Percentiles rank a stretch among this genome's conserved stretches.
phyloP scores from a whole-genome alignment of 2,329 filamentous ascomycete species.

The Diaporthe longicolla region DNA sequence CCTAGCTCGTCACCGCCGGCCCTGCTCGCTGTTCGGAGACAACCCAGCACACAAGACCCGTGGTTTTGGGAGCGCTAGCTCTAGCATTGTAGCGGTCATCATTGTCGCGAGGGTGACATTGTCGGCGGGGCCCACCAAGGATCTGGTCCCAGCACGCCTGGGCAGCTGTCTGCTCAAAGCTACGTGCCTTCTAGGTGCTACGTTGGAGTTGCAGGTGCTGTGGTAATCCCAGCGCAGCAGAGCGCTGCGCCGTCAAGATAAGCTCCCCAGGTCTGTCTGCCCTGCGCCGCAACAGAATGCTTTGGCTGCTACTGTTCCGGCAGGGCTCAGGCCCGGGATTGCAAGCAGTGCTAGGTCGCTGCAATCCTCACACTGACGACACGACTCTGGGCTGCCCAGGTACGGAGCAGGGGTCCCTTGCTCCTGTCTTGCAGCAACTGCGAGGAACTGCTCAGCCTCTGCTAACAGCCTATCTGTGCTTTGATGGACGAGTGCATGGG shows the following conservation, averaged over 20 bases:
- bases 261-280: too few relatives aligned
- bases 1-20: not conserved
- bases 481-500: not conserved
- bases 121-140: not conserved
- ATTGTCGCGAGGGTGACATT: slow-evolving; percentile 15
- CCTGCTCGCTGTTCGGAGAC: not conserved
- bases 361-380: slow-evolving; percentile 18
- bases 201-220: too few relatives aligned
- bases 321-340: not conserved
- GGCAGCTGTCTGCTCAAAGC: not conserved
- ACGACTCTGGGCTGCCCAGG: slow-evolving; percentile 3
- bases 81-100: slow-evolving; percentile 7
- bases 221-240: slow-evolving; percentile 3
- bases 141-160: not conserved
- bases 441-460: not conserved
- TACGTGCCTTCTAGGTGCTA: not conserved
- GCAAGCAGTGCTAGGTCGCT: slow-evolving; percentile 6
- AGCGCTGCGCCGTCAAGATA: too few relatives aligned
- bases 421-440: not conserved
- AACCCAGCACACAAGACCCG: not conserved
- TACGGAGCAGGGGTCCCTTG: slow-evolving; percentile 1
- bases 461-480: not conserved
- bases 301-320: too few relatives aligned
- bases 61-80: not conserved
- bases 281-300: too few relatives aligned